Percentiles rank a stretch among this genome's conserved stretches.
These are phyloP conservation scores for Epichloe brachyelytri DNA, from an alignment of 2,329 filamentous ascomycete species.

Conservation along the genomic window DNA sequence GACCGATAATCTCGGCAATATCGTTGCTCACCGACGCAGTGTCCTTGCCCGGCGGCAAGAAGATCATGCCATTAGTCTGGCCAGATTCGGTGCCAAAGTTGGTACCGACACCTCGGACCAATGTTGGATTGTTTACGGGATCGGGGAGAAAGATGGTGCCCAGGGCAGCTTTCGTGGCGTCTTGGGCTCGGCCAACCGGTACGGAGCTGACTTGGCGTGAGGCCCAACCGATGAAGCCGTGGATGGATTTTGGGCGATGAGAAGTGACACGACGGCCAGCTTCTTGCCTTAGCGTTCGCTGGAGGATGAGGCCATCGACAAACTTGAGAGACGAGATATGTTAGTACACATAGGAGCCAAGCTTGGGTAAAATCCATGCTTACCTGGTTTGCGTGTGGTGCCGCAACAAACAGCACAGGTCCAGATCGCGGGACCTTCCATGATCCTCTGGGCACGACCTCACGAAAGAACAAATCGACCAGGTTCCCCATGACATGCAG, in stretches of 20 bases:
- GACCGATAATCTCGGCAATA: conserved; percentile 66
- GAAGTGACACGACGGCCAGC: conserved; percentile 73
- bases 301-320: conserved; percentile 86
- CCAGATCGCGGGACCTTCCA: conserved; percentile 88
- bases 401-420: conserved; percentile 88
- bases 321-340: conserved; percentile 48
- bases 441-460: conserved; percentile 86
- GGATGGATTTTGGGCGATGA: conserved; percentile 91
- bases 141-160: conserved; percentile 85
- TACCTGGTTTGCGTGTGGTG: conserved; percentile 92
- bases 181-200: conserved; percentile 85
- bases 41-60: conserved; percentile 74
- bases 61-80: conserved; percentile 69
- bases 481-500: conserved; percentile 69
- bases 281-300: conserved; percentile 79
- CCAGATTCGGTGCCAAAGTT: conserved; percentile 64
- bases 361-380: conserved; percentile 9
- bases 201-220: conserved; percentile 79
- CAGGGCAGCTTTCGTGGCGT: conserved; percentile 65
- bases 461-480: conserved; percentile 93
- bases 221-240: conserved; percentile 80
- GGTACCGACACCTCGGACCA: conserved; percentile 67
- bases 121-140: conserved; percentile 68
- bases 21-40: conserved; percentile 65
- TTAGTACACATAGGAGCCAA: background rate